Conservation (phyloP, 2,329 filamentous ascomycete genomes). For the Fusarium anthophilum region DNA sequence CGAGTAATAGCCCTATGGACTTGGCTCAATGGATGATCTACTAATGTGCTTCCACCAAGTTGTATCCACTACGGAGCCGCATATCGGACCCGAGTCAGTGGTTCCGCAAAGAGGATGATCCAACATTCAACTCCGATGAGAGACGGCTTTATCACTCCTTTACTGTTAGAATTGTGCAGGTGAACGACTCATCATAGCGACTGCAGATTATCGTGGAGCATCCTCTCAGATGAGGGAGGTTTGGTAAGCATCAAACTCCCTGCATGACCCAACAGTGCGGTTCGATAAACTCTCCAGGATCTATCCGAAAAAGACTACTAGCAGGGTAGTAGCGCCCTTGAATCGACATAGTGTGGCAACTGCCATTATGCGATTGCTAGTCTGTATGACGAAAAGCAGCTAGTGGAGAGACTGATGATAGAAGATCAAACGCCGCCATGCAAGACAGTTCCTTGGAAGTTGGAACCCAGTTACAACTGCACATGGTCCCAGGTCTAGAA, state of each 20-base stretch:
- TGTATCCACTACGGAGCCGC: conserved; percentile 17
- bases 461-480: background rate
- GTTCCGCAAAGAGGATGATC: background rate
- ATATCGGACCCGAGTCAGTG: conserved; percentile 10
- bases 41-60: background rate
- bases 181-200: background rate
- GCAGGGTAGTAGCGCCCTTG: background rate
- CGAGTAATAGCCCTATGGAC: background rate
- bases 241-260: accelerated
- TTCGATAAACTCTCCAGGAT: background rate
- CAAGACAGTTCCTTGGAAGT: background rate
- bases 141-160: background rate
- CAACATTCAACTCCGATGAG: background rate
- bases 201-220: background rate
- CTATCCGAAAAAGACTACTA: background rate
- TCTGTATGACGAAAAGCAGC: background rate
- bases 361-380: background rate
- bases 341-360: background rate
- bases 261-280: background rate
- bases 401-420: background rate
- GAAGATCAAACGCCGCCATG: background rate
- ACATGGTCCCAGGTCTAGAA: background rate
- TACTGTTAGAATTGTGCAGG: accelerated
- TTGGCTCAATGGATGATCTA: background rate
- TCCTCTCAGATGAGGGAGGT: background rate